Percentiles rank a stretch among this genome's conserved stretches.
Evolutionary conservation across 208 protist species (phyloP).

Genomic region (Kentomonas sorsogonicus): DNA sequence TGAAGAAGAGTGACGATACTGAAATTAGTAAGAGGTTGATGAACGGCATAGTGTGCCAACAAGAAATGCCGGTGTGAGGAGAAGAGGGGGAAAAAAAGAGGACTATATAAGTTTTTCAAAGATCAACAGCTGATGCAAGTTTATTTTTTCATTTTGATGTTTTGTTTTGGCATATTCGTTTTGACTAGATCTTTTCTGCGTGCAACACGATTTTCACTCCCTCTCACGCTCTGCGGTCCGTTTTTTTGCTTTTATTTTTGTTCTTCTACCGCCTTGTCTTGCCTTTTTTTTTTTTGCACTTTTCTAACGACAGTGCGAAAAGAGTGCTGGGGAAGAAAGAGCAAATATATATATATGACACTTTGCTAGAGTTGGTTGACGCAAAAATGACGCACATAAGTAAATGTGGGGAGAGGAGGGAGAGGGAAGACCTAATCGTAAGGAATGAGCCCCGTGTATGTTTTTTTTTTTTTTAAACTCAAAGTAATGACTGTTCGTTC

Average conservation of each 20-base stretch:
- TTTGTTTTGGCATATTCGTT: not conserved
- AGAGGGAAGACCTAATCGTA: not conserved
- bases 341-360: too few species aligned
- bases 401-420: constrained; percentile 8
- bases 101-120: constrained; percentile 4
- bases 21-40: not conserved
- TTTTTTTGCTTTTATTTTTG: constrained; percentile 1
- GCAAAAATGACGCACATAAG: not conserved
- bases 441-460: not conserved
- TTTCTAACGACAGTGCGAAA: not conserved
- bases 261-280: not conserved
- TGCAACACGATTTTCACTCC: not conserved
- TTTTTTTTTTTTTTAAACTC: not conserved
- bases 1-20: not conserved
- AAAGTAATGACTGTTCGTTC: too few species aligned
- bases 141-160: too few species aligned
- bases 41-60: too few species aligned
- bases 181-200: constrained; percentile 2
- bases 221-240: not conserved
- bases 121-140: too few species aligned
- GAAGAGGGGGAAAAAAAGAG: not conserved
- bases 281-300: not conserved
- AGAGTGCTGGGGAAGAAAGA: not conserved
- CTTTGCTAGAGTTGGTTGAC: too few species aligned
- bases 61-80: too few species aligned